Conservation (phyloP, 352 stramenopile genomes). For the Pythium volutum region DNA sequence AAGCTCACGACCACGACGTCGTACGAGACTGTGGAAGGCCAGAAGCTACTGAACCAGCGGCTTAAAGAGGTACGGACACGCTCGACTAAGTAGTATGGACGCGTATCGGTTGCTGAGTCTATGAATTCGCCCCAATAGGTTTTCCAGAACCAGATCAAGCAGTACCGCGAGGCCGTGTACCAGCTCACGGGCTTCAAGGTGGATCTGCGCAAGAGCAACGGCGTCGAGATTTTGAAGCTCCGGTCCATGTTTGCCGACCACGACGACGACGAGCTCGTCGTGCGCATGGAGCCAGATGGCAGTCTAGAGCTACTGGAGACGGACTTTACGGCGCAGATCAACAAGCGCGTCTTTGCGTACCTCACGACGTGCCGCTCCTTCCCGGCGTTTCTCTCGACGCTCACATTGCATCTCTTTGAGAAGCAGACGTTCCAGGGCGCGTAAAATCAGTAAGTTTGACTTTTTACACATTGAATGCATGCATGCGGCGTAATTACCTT, state of each 20-base stretch:
- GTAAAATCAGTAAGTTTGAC: slow-evolving; percentile 7
- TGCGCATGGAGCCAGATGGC: slow-evolving; percentile 75
- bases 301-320: slow-evolving; percentile 84
- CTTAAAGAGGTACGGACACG: slow-evolving; percentile 67
- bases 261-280: slow-evolving; percentile 79
- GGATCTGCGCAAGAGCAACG: slow-evolving; percentile 79
- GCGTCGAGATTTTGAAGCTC: slow-evolving; percentile 68
- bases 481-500: slow-evolving; percentile 15
- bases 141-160: slow-evolving; percentile 76
- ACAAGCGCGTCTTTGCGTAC: slow-evolving; percentile 61
- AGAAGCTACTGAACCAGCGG: slow-evolving; percentile 84
- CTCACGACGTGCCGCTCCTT: slow-evolving; percentile 84
- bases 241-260: slow-evolving; percentile 83
- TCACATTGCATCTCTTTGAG: slow-evolving; percentile 89
- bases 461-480: slow-evolving; percentile 4
- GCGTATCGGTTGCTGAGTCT: neutral
- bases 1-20: slow-evolving; percentile 75
- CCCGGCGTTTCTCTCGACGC: slow-evolving; percentile 84
- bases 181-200: slow-evolving; percentile 89
- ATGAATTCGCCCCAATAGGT: slow-evolving; percentile 22
- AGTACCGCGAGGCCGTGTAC: slow-evolving; percentile 88
- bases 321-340: slow-evolving; percentile 67
- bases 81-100: neutral
- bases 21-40: slow-evolving; percentile 81
- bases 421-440: slow-evolving; percentile 85